Evolutionary conservation across 2,329 filamentous ascomycete genomes (phyloP).

Genomic region (Grosmannia penicillata): DNA sequence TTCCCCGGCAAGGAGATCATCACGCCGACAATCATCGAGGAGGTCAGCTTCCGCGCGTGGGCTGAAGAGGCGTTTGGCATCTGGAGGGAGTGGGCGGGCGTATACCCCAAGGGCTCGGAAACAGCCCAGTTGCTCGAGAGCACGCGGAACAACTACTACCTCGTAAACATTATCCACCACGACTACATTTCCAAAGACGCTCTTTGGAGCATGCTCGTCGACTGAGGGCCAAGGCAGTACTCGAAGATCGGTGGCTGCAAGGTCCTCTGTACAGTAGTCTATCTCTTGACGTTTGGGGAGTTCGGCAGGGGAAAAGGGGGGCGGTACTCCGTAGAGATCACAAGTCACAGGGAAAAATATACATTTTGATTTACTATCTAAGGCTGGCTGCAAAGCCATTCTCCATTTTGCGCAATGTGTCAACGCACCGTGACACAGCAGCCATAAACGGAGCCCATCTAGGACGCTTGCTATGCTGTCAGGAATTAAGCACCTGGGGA

Average conservation of each 20-base stretch:
- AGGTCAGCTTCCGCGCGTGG: constrained; percentile 94
- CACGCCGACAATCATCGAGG: constrained; percentile 95
- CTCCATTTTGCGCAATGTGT: too few relatives aligned
- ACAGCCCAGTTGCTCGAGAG: constrained; percentile 57
- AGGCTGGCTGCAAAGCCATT: too few relatives aligned
- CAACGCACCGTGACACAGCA: too few relatives aligned
- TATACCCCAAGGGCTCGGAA: constrained; percentile 62
- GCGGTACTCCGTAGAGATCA: too few relatives aligned
- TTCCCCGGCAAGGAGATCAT: constrained; percentile 98
- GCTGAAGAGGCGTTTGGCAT: constrained; percentile 91
- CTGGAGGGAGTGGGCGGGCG: constrained; percentile 83
- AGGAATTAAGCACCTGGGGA: too few relatives aligned
- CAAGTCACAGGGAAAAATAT: too few relatives aligned
- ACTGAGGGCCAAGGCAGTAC: background rate
- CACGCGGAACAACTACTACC: constrained; percentile 58
- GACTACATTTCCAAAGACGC: constrained; percentile 57
- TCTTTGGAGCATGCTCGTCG: constrained; percentile 51
- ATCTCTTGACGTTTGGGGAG: too few relatives aligned
- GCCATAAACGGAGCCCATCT: too few relatives aligned
- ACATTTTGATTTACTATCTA: too few relatives aligned
- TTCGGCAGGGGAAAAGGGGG: too few relatives aligned
- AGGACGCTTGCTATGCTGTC: too few relatives aligned
- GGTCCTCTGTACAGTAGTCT: background rate
- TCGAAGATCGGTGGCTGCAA: background rate
- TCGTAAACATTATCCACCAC: constrained; percentile 84